Evolutionary conservation across 768 basidiomycete genomes (phyloP).

Genomic region (Russula lepida): DNA sequence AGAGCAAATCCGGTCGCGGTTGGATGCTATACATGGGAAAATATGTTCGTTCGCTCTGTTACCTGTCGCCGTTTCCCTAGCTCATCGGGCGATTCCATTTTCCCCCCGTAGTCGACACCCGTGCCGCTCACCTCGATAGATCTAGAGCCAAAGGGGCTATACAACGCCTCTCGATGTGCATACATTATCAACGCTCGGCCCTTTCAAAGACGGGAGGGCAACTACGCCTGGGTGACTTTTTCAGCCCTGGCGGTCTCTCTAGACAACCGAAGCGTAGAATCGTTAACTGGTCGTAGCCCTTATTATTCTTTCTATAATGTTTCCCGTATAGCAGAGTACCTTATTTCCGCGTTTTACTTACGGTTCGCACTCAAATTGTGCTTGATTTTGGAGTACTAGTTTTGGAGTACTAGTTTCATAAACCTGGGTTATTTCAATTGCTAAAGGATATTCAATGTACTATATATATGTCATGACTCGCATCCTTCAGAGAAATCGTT

Average conservation of each 20-base stretch:
- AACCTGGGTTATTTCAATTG: too few relatives aligned
- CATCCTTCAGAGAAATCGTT: too few relatives aligned
- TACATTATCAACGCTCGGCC: conserved; percentile 50
- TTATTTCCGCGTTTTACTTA: conserved; percentile 24
- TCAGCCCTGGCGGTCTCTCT: conserved; percentile 4
- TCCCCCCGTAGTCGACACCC: conserved; percentile 48
- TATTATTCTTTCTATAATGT: background rate
- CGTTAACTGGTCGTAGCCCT: background rate
- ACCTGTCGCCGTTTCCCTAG: background rate
- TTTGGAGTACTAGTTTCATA: too few relatives aligned
- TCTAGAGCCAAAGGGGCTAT: conserved; percentile 63
- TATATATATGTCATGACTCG: too few relatives aligned
- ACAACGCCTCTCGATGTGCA: conserved; percentile 53
- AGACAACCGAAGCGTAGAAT: conserved; percentile 8
- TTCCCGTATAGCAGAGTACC: background rate
- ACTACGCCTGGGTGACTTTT: conserved; percentile 6
- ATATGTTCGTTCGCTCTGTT: conserved; percentile 42
- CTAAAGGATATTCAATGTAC: too few relatives aligned
- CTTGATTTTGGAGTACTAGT: background rate
- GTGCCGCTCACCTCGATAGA: conserved; percentile 67
- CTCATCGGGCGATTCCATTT: background rate
- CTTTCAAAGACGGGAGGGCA: conserved; percentile 24
- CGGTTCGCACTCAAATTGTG: background rate
- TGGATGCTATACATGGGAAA: conserved; percentile 48
- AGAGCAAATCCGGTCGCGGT: conserved; percentile 37